A percentile compares a stretch with the other conserved stretches of the same genome.
Conservation (phyloP, 2,329 filamentous ascomycete genomes). For the Plectosphaerella cucumerina region DNA sequence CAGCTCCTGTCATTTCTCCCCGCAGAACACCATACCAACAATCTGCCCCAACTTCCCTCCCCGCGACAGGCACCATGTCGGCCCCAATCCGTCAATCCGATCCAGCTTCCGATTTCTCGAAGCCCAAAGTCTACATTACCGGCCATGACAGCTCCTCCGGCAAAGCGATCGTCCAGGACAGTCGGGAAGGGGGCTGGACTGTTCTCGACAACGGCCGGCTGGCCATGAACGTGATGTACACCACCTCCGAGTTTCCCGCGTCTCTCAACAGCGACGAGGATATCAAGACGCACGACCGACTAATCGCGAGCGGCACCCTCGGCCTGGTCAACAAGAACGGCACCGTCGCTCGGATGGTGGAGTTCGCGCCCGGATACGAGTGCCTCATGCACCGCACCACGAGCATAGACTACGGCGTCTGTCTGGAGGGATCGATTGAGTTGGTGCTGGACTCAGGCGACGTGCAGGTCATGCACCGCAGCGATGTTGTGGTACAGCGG, state of each 20-base stretch:
- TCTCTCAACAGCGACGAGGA: conserved; percentile 36
- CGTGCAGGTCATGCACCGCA: conserved; percentile 27
- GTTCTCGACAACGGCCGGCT: conserved; percentile 25
- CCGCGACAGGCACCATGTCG: not conserved
- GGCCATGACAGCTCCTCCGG: not conserved
- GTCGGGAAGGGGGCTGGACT: not conserved
- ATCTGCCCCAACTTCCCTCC: too few species aligned
- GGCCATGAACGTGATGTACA: conserved; percentile 36
- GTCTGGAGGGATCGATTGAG: conserved; percentile 38
- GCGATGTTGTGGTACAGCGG: conserved; percentile 39
- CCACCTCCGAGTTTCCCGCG: conserved; percentile 32
- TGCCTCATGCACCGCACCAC: conserved; percentile 37
- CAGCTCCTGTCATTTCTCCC: too few species aligned
- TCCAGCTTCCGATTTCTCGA: not conserved
- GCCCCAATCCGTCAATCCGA: not conserved
- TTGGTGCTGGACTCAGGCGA: conserved; percentile 38
- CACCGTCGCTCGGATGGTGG: conserved; percentile 28
- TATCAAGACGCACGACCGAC: conserved; percentile 28
- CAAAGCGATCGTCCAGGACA: not conserved
- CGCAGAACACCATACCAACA: too few species aligned
- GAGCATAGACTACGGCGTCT: conserved; percentile 39
- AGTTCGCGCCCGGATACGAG: conserved; percentile 30
- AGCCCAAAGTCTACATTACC: not conserved
- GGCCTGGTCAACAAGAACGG: conserved; percentile 29
- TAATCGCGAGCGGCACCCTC: conserved; percentile 30